Conservation (phyloP, 176 grass and related monocot species). For the Pontederia paniculata region DNA sequence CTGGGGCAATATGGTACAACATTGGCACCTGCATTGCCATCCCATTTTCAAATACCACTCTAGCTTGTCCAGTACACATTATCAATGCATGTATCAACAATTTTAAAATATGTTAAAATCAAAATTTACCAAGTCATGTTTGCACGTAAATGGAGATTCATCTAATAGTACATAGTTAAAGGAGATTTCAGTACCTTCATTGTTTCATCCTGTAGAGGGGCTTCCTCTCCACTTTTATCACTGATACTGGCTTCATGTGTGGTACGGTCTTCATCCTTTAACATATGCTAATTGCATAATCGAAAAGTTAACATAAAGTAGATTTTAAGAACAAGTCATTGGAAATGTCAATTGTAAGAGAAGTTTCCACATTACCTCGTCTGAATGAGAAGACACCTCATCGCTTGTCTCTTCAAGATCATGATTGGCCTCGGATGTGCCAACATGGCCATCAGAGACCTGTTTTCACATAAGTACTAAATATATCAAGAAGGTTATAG, state of each 20-base stretch:
- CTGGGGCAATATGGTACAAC: too few species aligned
- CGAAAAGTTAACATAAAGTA: background rate
- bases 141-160: too few species aligned
- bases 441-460: constrained; percentile 4
- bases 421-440: constrained; percentile 3
- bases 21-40: too few species aligned
- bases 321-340: background rate
- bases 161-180: too few species aligned
- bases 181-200: background rate
- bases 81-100: too few species aligned
- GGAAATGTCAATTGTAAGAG: too few species aligned
- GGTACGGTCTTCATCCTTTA: too few species aligned
- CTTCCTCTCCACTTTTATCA: background rate
- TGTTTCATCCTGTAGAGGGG: background rate
- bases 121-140: too few species aligned
- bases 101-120: too few species aligned
- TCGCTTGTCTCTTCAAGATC: constrained; percentile 1
- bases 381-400: background rate
- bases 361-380: too few species aligned
- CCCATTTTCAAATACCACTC: too few species aligned
- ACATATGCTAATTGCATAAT: background rate
- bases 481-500: background rate
- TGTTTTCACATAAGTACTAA: constrained; percentile 6
- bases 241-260: background rate
- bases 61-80: too few species aligned